Evolutionary conservation across 805 yeast genomes (phyloP).

Genomic region (Kodamaea hsintzibuensis): DNA sequence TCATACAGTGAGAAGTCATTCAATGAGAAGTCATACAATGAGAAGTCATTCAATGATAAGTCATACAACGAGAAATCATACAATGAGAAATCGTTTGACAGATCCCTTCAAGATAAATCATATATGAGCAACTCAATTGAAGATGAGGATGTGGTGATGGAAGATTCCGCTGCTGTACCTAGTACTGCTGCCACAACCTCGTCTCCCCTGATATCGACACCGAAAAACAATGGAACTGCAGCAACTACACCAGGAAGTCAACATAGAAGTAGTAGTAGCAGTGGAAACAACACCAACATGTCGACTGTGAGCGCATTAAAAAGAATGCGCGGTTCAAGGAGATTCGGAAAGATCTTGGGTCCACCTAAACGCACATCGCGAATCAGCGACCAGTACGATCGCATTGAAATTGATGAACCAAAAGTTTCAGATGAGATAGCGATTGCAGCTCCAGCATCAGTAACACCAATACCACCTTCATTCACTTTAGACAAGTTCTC

Average conservation of each 20-base stretch:
- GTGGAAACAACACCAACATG: conserved; percentile 9
- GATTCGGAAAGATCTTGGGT: conserved; percentile 44
- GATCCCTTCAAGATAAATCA: background rate
- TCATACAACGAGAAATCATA: conserved; percentile 2
- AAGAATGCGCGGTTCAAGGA: conserved; percentile 34
- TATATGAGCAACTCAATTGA: background rate
- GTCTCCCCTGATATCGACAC: conserved; percentile 4
- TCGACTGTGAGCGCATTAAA: conserved; percentile 19
- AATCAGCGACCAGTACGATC: conserved; percentile 15
- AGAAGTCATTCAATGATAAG: background rate
- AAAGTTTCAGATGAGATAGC: background rate
- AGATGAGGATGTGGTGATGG: conserved; percentile 4
- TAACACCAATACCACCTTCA: conserved; percentile 5
- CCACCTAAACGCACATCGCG: conserved; percentile 51
- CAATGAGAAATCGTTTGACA: conserved; percentile 1
- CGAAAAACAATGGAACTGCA: background rate
- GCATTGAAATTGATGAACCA: conserved; percentile 4
- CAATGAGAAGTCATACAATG: background rate
- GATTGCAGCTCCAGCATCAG: background rate
- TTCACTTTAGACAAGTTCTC: conserved; percentile 8
- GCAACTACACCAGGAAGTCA: conserved; percentile 10
- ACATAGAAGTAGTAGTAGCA: conserved; percentile 1
- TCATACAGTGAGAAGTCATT: background rate
- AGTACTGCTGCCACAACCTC: conserved; percentile 10
- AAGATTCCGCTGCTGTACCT: conserved; percentile 5